phyloP scores from a whole-genome alignment of 2,329 filamentous ascomycete species.

The Mollisia scopiformis region DNA sequence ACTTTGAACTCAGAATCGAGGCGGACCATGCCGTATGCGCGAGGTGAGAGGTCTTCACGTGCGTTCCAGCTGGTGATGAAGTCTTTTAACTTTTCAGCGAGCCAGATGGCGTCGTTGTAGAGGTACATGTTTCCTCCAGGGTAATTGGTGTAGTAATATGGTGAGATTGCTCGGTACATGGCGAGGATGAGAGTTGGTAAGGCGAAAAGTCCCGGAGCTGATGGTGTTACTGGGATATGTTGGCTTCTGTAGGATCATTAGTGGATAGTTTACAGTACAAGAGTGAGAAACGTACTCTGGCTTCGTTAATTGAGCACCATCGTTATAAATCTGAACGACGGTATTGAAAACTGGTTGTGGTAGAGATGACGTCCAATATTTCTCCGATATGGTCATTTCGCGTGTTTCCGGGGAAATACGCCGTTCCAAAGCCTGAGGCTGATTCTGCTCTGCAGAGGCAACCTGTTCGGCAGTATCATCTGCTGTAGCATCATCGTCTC shows the following conservation, averaged over 20 bases:
- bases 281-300: conserved; percentile 46
- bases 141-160: conserved; percentile 70
- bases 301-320: conserved; percentile 61
- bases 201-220: conserved; percentile 70
- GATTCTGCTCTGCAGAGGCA: neutral
- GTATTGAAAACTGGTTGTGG: conserved; percentile 76
- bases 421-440: neutral
- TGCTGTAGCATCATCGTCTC: conserved; percentile 61
- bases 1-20: conserved; percentile 63
- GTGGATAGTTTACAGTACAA: conserved; percentile 4
- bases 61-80: conserved; percentile 55
- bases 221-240: conserved; percentile 62
- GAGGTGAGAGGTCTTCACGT: conserved; percentile 52
- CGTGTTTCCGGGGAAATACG: conserved; percentile 13
- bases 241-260: conserved; percentile 41
- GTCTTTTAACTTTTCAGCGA: conserved; percentile 58
- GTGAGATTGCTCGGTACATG: conserved; percentile 78
- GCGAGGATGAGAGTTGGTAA: conserved; percentile 74
- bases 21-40: conserved; percentile 57
- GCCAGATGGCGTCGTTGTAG: conserved; percentile 69
- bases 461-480: conserved; percentile 26
- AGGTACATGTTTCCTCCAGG: conserved; percentile 67
- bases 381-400: conserved; percentile 81
- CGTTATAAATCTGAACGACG: conserved; percentile 61
- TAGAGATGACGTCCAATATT: conserved; percentile 85